These are phyloP conservation scores for Miamiensis avidus DNA, from an alignment of 169 alveolate genomes.

Conservation along the genomic window DNA sequence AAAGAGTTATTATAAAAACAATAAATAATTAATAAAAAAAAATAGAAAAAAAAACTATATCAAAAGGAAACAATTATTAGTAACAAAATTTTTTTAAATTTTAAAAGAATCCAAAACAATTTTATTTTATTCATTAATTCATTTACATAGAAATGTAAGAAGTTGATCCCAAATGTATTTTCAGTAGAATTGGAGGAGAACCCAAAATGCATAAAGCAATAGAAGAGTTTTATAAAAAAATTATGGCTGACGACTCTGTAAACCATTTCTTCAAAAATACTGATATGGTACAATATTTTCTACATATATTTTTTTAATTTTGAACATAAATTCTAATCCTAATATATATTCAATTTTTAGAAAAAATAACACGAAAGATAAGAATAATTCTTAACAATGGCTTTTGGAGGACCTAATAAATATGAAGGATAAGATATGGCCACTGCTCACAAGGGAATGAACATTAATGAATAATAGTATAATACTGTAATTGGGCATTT, in stretches of 20 bases:
- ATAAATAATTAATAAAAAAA: too few relatives aligned
- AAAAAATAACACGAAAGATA: constrained; percentile 18
- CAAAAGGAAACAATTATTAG: too few relatives aligned
- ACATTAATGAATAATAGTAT: constrained; percentile 13
- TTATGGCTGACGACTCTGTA: constrained; percentile 36
- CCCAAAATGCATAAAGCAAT: constrained; percentile 37
- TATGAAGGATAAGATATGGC: constrained; percentile 43
- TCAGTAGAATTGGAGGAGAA: constrained; percentile 35
- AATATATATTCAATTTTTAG: too few relatives aligned
- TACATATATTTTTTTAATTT: too few relatives aligned
- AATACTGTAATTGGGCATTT: constrained; percentile 34
- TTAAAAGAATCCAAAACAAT: too few relatives aligned
- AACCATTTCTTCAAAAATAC: constrained; percentile 45
- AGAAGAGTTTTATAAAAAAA: constrained; percentile 32
- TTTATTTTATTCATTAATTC: too few relatives aligned
- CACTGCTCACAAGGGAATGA: constrained; percentile 42
- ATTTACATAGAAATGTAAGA: too few relatives aligned
- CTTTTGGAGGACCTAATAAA: constrained; percentile 48
- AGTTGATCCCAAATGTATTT: too few relatives aligned
- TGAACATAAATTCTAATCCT: too few relatives aligned
- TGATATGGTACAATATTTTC: constrained; percentile 37
- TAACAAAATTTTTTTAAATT: too few relatives aligned
- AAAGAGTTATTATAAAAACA: too few relatives aligned
- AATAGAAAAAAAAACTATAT: too few relatives aligned
- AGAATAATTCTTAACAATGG: constrained; percentile 36